A percentile compares a stretch with the other conserved stretches of the same genome.
These are phyloP conservation scores for Turritis glabra DNA, from an alignment of 345 rosid genomes.

Conservation along the genomic window DNA sequence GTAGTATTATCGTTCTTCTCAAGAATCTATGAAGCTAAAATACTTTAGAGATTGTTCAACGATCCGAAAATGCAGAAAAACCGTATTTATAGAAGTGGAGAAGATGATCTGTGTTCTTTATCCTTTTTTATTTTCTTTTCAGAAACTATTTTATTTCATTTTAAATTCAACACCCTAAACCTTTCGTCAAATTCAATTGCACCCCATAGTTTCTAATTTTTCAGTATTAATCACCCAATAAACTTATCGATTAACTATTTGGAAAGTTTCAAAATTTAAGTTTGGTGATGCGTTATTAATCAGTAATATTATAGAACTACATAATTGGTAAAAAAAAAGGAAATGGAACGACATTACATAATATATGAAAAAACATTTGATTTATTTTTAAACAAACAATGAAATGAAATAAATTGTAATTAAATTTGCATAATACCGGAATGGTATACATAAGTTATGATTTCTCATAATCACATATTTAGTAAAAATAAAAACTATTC, in stretches of 20 bases:
- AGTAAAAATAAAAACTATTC: background rate
- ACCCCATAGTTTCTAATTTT: conserved; percentile 8
- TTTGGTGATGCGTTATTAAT: no score
- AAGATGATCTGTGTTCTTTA: conserved; percentile 18
- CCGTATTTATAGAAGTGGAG: conserved; percentile 50
- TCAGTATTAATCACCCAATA: background rate
- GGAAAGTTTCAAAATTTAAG: no score
- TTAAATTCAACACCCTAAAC: conserved; percentile 9
- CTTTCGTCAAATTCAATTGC: conserved; percentile 21
- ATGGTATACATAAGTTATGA: background rate
- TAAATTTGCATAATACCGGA: background rate
- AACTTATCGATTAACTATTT: background rate
- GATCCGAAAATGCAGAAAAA: conserved; percentile 28
- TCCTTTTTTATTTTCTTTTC: background rate
- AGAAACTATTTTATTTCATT: background rate
- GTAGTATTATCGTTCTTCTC: background rate
- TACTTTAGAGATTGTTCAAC: conserved; percentile 7
- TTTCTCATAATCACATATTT: background rate
- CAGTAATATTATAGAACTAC: no score
- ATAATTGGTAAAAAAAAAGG: no score
- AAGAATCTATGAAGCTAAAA: background rate
- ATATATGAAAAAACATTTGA: background rate
- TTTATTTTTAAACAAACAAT: no score
- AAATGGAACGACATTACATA: background rate
- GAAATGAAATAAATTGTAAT: no score